Conservation (phyloP, 176 grass and related monocot species). For the Oryza glaberrima region DNA sequence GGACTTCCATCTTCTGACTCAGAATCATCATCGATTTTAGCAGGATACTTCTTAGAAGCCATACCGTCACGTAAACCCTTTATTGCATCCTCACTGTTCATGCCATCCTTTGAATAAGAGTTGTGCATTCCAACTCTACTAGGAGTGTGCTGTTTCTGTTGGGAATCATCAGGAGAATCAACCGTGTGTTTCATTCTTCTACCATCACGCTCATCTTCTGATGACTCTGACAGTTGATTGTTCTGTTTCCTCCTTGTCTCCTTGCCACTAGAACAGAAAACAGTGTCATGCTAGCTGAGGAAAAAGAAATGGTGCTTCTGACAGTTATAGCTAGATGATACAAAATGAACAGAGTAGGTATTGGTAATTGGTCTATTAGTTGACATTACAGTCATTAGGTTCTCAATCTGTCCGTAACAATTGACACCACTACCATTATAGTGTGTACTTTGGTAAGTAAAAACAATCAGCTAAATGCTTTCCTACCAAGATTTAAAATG, state of each 20-base stretch:
- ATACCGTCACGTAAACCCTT: constrained; percentile 18
- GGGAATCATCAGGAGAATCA: constrained; percentile 24
- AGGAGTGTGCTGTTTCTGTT: constrained; percentile 14
- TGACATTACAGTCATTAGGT: not conserved
- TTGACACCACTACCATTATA: not conserved
- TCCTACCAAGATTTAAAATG: constrained; percentile 9
- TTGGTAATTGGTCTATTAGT: not conserved
- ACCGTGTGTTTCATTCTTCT: constrained; percentile 24
- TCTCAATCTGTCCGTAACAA: not conserved
- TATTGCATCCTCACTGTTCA: constrained; percentile 15
- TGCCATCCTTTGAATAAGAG: constrained; percentile 23
- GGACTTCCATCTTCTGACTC: constrained; percentile 54
- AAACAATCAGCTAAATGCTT: not conserved
- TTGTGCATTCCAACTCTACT: constrained; percentile 22
- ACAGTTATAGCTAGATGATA: constrained; percentile 1
- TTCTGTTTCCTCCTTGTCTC: constrained; percentile 38
- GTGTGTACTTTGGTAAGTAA: constrained; percentile 7
- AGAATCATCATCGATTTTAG: constrained; percentile 35
- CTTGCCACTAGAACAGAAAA: constrained; percentile 51
- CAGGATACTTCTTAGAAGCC: constrained; percentile 35
- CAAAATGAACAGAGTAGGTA: not conserved
- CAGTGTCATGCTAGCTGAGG: constrained; percentile 27
- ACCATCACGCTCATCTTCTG: constrained; percentile 48
- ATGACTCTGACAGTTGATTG: constrained; percentile 42
- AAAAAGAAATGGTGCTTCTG: not conserved